Evolutionary conservation across 306 rosid genomes (phyloP).

Genomic region (Cucurbita argyrosperma): DNA sequence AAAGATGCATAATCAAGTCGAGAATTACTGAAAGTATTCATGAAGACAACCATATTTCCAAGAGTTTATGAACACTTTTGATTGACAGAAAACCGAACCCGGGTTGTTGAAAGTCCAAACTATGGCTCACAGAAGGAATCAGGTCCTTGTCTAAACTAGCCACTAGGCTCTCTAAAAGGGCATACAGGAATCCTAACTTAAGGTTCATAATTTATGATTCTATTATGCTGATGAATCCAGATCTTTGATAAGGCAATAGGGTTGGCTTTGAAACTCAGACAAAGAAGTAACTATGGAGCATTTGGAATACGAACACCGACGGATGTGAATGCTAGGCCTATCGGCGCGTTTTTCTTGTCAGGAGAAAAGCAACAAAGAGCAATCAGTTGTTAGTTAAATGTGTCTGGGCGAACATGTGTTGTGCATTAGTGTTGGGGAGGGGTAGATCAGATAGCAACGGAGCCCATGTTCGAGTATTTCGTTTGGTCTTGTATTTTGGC

Average conservation of each 20-base stretch:
- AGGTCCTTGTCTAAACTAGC: not conserved
- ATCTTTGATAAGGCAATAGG: not conserved
- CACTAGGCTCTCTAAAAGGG: not conserved
- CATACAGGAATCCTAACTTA: not conserved
- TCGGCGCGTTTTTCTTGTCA: not conserved
- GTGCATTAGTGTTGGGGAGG: not conserved
- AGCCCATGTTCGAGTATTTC: too few species aligned
- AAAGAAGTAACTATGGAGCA: not conserved
- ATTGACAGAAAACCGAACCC: not conserved
- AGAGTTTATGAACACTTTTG: not conserved
- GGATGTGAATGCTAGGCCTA: not conserved
- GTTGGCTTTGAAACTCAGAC: not conserved
- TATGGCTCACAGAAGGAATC: not conserved
- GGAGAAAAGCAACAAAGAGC: not conserved
- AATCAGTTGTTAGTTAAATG: not conserved
- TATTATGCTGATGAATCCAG: not conserved
- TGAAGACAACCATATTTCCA: not conserved
- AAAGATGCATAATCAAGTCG: not conserved
- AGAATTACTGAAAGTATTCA: not conserved
- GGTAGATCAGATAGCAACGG: too few species aligned
- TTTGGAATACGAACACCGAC: not conserved
- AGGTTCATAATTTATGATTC: not conserved
- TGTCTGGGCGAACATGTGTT: not conserved
- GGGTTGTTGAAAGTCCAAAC: not conserved
- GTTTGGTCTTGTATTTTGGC: too few species aligned